Evolutionary conservation across 2,329 filamentous ascomycete genomes (phyloP), one percentile per base, ranked within the genome.

Genomic region (Tympanopsis confertula): DNA sequence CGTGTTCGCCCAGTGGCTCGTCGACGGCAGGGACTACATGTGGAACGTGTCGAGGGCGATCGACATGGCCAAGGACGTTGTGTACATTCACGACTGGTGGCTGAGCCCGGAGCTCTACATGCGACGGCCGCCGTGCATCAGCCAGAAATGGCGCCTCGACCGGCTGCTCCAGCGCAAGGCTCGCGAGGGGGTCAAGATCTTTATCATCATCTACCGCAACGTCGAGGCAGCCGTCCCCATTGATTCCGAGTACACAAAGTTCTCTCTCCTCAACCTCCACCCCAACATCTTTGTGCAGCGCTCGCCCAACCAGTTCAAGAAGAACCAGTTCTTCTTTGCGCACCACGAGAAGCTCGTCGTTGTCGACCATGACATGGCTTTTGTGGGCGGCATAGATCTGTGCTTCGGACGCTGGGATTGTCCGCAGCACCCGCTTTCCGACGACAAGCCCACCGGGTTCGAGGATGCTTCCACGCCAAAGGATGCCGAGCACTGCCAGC

Each of bases 81-180:
- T 98, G 48, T 96, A 96, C 59, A 96, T 98, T 44, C 91, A 98
- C 56, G 91, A 96, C 58, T 98, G 91, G 91, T 98, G 91, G 91
- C 64, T 98, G 28, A 95, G 86, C 48, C 91, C 91, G 1, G 89
- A 98, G 58, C 65, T 98, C 33, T 98, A 98, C 62, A 81, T 96
- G 78, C 77, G 91, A 42, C 75, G 91, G 40, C 91, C 91, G 38
- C 84, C 91, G 18, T 87, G 86, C 35, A 95, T 96, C 59, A 95
- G 88, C 53, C 89, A 96, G 56, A 95, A 95, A 59, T 98, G 91
- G 91, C 79, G 91, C 38, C 71, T 98, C 5, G 91, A 98, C 58
- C 74, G 91, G 50, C 69, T 98, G 12, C 69, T 98, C 14, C 86
- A 94, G 57, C 79, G 80, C 47, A 98, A 96, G 57, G 91, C 91